Base-by-base conservation (phyloP, 2,329 filamentous ascomycete species). In the Leptographium radiaticola region DNA sequence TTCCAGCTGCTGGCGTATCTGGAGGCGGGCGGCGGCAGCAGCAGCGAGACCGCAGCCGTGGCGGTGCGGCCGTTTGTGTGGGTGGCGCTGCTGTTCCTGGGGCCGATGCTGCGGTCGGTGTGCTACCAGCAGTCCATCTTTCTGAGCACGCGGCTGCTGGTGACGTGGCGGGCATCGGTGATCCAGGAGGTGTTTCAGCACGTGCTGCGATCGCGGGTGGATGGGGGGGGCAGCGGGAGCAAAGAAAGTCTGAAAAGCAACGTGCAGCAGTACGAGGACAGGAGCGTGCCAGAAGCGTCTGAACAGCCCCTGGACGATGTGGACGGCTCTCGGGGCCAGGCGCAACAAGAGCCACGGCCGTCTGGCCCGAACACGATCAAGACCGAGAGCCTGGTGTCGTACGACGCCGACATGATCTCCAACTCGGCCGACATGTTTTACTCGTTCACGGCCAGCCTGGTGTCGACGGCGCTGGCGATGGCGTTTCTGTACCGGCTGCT, bases 91-190 rank as follows among this genome's bases (percentile, higher is more conserved):
- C 56, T 68, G 3, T 67, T 68, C 50, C 20, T 64, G n/a, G 66
- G 66, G 1, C 66, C 66, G 1, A 61, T 63, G 45, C 50, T 58
- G 12, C 62, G 65, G 5, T 67, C 66, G 6, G 46, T 67, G 15
- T 62, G 59, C 49, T 66, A 62, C 45, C 66, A 68, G 55, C 64
- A 62, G 47, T 66, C 65, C 51, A 66, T 67, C 16, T 68, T 68
- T 38, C 58, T 59, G 10, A 62, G 62, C 20, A 68, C 66, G 9
- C 57, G 66, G n/a, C 59, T 67, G 40, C 51, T 67, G 20, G 65
- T 68, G 20, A 60, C 62, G 1, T 59, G 63, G 36, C 63, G 61
- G 49, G 60, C 60, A n/a, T 62, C 62, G 1, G 55, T 67, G 5
- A 62, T 66, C 9, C 66, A 66, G 50, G 65, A 67, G 53, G 62